Evolutionary conservation across 345 rosid genomes (phyloP).

Genomic region (Nasturtium officinale): DNA sequence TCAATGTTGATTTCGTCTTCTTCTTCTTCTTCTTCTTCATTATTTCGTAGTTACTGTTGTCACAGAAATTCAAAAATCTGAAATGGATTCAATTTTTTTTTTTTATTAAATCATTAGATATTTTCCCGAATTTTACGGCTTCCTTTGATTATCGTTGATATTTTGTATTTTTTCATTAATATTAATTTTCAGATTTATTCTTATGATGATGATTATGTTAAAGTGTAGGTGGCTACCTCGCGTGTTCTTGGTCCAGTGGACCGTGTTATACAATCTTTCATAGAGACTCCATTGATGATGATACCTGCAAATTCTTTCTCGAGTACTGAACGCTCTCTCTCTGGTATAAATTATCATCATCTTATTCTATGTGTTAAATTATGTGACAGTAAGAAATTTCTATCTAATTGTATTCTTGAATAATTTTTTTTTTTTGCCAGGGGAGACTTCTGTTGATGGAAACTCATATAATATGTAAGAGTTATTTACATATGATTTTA

Average conservation of each 20-base stretch:
- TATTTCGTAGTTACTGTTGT: not conserved
- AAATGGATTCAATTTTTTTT: not conserved
- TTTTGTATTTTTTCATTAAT: not conserved
- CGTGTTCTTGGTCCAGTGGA: slow-evolving; percentile 23
- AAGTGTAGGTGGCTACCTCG: slow-evolving; percentile 35
- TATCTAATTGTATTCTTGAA: slow-evolving; percentile 17
- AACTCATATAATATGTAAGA: slow-evolving; percentile 59
- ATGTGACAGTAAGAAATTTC: not conserved
- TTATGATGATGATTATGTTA: not conserved
- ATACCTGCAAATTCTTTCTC: slow-evolving; percentile 67
- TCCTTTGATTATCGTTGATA: slow-evolving; percentile 10
- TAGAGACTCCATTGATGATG: slow-evolving; percentile 48
- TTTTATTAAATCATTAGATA: slow-evolving; percentile 5
- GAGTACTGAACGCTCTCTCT: slow-evolving; percentile 61
- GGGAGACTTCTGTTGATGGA: slow-evolving; percentile 75
- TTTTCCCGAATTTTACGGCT: not conserved
- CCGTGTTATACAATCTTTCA: slow-evolving; percentile 1
- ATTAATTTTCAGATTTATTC: not conserved
- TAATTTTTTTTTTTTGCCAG: slow-evolving; percentile 43
- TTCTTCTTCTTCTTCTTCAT: not conserved
- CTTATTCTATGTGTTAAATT: slow-evolving; percentile 9
- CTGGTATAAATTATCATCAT: slow-evolving; percentile 59
- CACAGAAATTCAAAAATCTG: slow-evolving; percentile 25
- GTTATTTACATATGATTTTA: not conserved
- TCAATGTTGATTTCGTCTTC: not conserved